These are phyloP conservation scores for Aphanomyces astaci DNA, from an alignment of 352 stramenopile species.

Conservation along the genomic window DNA sequence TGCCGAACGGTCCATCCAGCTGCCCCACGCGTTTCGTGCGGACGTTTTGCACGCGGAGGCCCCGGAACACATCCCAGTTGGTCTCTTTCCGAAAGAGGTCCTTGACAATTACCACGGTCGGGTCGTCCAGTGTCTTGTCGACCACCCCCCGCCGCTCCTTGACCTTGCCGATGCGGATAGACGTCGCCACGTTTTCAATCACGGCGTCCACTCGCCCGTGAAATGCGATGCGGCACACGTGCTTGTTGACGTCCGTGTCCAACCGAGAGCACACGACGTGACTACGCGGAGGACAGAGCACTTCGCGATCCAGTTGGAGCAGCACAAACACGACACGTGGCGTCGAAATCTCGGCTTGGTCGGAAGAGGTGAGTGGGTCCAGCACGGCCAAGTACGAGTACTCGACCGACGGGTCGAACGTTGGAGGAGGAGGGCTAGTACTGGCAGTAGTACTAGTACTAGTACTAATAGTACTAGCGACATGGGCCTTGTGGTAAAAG, in stretches of 20 bases:
- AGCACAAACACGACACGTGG: constrained; percentile 36
- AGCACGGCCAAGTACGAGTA: constrained; percentile 45
- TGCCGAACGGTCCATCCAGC: constrained; percentile 70
- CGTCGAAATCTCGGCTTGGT: not conserved
- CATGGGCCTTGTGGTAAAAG: constrained; percentile 26
- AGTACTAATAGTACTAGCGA: not conserved
- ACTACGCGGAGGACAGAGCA: constrained; percentile 44
- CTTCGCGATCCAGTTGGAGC: constrained; percentile 56
- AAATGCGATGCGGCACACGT: constrained; percentile 64
- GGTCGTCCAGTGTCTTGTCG: constrained; percentile 38
- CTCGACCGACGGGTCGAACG: constrained; percentile 36
- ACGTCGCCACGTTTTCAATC: not conserved
- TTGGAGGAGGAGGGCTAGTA: too few species aligned
- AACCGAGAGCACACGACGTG: constrained; percentile 70
- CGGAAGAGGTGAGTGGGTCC: constrained; percentile 12
- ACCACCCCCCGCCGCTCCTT: constrained; percentile 54
- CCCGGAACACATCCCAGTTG: constrained; percentile 55
- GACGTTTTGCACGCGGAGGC: constrained; percentile 42
- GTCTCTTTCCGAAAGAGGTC: constrained; percentile 76
- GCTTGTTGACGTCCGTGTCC: constrained; percentile 53
- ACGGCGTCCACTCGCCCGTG: constrained; percentile 40
- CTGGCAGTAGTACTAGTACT: too few species aligned
- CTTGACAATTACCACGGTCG: constrained; percentile 37
- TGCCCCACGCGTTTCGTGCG: constrained; percentile 31
- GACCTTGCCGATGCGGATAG: constrained; percentile 48